These are phyloP conservation scores for Boletus subcaerulescens DNA, from an alignment of 768 basidiomycete genomes.

Conservation along the genomic window DNA sequence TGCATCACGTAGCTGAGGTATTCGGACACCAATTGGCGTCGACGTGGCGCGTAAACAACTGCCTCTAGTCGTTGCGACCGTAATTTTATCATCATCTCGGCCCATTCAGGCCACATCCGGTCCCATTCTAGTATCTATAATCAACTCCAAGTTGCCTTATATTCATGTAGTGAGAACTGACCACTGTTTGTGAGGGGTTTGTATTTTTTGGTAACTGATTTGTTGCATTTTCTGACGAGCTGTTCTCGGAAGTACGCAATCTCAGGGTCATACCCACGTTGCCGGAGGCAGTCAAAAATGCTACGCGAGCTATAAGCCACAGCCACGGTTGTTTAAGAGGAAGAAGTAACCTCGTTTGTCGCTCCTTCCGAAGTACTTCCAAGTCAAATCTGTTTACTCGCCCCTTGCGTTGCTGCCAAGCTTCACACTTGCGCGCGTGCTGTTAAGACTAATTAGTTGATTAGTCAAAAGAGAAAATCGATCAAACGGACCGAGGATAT, in stretches of 20 bases:
- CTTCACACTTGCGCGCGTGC: slow-evolving; percentile 10
- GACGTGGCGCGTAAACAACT: slow-evolving; percentile 2
- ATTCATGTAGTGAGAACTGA: background rate
- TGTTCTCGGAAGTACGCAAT: background rate
- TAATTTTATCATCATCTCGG: background rate
- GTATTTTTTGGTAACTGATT: slow-evolving; percentile 6
- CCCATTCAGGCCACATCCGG: slow-evolving; percentile 4
- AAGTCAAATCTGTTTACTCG: slow-evolving; percentile 10
- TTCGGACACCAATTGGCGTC: background rate
- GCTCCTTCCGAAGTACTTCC: slow-evolving; percentile 5
- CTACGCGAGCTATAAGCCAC: background rate
- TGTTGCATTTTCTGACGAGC: background rate
- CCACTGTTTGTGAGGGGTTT: slow-evolving; percentile 13
- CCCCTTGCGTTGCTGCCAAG: slow-evolving; percentile 12
- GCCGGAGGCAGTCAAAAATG: slow-evolving; percentile 16
- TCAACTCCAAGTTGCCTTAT: background rate
- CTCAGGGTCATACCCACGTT: slow-evolving; percentile 12
- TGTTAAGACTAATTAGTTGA: background rate
- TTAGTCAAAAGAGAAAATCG: background rate
- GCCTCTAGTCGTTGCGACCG: slow-evolving; percentile 5
- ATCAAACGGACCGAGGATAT: slow-evolving; percentile 2
- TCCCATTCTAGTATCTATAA: slow-evolving; percentile 8
- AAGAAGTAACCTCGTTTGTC: slow-evolving; percentile 7
- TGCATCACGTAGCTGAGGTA: slow-evolving; percentile 12
- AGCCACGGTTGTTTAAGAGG: background rate